Conservation (phyloP, 1,139 yeast species). For the Scheffersomyces stambukii region DNA sequence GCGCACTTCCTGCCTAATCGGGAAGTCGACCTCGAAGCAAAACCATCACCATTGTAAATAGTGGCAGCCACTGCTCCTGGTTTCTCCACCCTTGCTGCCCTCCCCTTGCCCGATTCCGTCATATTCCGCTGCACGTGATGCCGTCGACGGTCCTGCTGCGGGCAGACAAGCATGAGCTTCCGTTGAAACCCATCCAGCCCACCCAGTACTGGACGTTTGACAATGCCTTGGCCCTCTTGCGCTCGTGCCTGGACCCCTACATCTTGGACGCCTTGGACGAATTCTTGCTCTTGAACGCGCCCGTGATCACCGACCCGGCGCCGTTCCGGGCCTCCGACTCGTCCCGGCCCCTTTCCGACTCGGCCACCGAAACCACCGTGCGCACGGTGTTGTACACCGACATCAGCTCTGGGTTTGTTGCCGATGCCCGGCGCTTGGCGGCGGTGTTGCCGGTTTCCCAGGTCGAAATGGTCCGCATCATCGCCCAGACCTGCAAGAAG, state of each 20-base stretch:
- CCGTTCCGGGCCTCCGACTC: conserved; percentile 24
- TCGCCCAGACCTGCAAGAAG: conserved; percentile 35
- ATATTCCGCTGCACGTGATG: too few species aligned
- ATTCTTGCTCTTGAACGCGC: conserved; percentile 36
- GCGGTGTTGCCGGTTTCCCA: conserved; percentile 28
- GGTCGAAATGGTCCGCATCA: conserved; percentile 43
- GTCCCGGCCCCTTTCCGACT: conserved; percentile 1
- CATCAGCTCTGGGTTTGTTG: conserved; percentile 24
- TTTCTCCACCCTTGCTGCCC: too few species aligned
- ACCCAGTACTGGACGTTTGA: conserved; percentile 43
- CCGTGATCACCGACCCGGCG: conserved; percentile 26
- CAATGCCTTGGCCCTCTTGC: conserved; percentile 34
- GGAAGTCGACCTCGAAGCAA: too few species aligned
- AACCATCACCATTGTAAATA: too few species aligned
- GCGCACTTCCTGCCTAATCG: too few species aligned
- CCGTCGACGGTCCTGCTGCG: too few species aligned
- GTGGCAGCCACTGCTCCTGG: too few species aligned
- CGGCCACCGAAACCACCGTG: conserved; percentile 28
- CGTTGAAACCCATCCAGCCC: conserved; percentile 33
- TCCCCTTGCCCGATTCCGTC: too few species aligned
- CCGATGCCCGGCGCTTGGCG: conserved; percentile 39
- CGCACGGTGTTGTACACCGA: conserved; percentile 37
- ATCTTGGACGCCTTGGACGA: conserved; percentile 40
- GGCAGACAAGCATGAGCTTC: conserved; percentile 7
- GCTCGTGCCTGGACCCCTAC: conserved; percentile 28